phyloP scores from a whole-genome alignment of 495 filamentous ascomycete species.

The Aspergillus panamensis region DNA sequence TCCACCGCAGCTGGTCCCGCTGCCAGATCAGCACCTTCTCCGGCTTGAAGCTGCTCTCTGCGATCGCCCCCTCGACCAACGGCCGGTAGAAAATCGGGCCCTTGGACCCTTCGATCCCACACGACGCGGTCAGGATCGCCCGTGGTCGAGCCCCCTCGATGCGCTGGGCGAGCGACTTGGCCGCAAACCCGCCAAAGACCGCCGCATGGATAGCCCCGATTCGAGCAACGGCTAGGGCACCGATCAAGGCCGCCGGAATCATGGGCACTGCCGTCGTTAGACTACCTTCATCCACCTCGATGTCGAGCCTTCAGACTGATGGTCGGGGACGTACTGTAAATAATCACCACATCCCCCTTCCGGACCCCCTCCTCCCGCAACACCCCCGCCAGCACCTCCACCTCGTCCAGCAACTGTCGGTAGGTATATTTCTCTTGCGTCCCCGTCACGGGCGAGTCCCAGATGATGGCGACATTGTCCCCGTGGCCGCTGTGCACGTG shows the following conservation, averaged over 20 bases:
- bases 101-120: conserved; percentile 86
- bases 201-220: conserved; percentile 87
- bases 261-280: conserved; percentile 69
- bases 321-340: conserved; percentile 74
- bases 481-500: conserved; percentile 77
- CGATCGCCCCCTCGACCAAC: conserved; percentile 65
- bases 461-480: conserved; percentile 70
- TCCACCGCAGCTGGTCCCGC: conserved; percentile 72
- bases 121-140: conserved; percentile 81
- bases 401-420: conserved; percentile 69
- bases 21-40: conserved; percentile 71
- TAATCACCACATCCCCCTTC: conserved; percentile 85
- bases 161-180: conserved; percentile 76
- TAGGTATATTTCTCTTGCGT: conserved; percentile 71
- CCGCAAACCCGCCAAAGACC: conserved; percentile 89
- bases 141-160: conserved; percentile 78
- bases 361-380: conserved; percentile 77
- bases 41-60: conserved; percentile 58
- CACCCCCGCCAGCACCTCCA: conserved; percentile 79
- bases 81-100: conserved; percentile 67
- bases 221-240: conserved; percentile 74
- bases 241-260: conserved; percentile 85
- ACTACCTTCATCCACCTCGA: not conserved
- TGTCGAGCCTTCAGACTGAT: too few species aligned
- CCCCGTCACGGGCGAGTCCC: conserved; percentile 84